A percentile compares a stretch with the other conserved stretches of the same genome.
phyloP scores from a whole-genome alignment of 345 rosid genomes.

The Eutrema yunnanense region DNA sequence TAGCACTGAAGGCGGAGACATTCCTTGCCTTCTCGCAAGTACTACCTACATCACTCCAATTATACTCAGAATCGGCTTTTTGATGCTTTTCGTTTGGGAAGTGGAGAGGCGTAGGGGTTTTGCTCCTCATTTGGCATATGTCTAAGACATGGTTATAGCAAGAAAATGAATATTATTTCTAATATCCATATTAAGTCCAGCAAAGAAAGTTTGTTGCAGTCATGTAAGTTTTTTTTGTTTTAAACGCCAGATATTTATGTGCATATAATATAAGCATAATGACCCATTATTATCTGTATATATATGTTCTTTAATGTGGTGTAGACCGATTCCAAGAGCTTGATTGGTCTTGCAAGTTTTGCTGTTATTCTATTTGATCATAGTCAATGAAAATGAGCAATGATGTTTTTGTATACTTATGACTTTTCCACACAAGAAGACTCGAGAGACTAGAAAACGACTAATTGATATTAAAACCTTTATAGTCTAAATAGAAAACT shows the following conservation, averaged over 20 bases:
- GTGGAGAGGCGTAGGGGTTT: constrained; percentile 21
- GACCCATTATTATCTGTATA: not conserved
- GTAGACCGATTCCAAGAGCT: constrained; percentile 21
- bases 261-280: constrained; percentile 10
- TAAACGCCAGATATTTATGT: not conserved
- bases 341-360: constrained; percentile 29
- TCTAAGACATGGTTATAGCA: constrained; percentile 27
- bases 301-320: constrained; percentile 9
- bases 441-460: constrained; percentile 5
- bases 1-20: constrained; percentile 9
- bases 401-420: not conserved
- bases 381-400: constrained; percentile 18
- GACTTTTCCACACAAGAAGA: constrained; percentile 16
- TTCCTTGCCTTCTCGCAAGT: not conserved
- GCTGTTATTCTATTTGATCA: constrained; percentile 12
- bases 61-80: constrained; percentile 1
- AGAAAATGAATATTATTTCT: constrained; percentile 9
- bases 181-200: not conserved
- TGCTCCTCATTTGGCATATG: constrained; percentile 41
- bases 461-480: not conserved
- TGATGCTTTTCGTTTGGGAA: constrained; percentile 19
- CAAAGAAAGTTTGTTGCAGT: constrained; percentile 10
- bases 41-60: constrained; percentile 15
- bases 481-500: not conserved
- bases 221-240: constrained; percentile 10